A percentile compares a stretch with the other conserved stretches of the same genome.
phyloP scores from a whole-genome alignment of 192 early-diverging fungal species.

The Umbelopsis sp. region DNA sequence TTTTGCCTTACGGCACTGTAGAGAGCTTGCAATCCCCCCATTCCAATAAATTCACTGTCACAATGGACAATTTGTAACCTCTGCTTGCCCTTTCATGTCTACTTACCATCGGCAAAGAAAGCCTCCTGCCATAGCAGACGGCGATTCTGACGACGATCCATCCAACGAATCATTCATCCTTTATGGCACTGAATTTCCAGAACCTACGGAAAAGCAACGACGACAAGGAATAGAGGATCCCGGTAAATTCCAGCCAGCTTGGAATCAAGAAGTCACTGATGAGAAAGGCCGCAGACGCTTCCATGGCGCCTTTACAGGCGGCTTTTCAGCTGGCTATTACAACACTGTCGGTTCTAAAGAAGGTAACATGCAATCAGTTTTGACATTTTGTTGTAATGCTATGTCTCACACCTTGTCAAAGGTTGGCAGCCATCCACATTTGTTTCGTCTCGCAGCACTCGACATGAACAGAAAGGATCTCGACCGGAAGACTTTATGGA shows the following conservation, averaged over 20 bases:
- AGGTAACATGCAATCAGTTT: constrained; percentile 49
- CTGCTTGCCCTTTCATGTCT: not conserved
- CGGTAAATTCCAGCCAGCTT: constrained; percentile 49
- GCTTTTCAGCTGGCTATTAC: constrained; percentile 93
- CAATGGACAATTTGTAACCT: not conserved
- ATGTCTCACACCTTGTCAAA: constrained; percentile 25
- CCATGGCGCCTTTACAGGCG: constrained; percentile 92
- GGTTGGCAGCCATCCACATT: constrained; percentile 81
- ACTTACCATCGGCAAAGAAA: constrained; percentile 9
- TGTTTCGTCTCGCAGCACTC: constrained; percentile 71
- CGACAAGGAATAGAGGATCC: constrained; percentile 28
- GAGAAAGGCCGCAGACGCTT: constrained; percentile 77
- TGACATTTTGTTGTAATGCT: not conserved
- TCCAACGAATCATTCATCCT: constrained; percentile 36
- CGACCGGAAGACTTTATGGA: constrained; percentile 95
- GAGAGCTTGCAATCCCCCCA: not conserved
- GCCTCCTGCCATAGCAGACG: not conserved
- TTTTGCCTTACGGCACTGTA: not conserved
- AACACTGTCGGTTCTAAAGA: constrained; percentile 97
- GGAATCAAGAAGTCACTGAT: constrained; percentile 59
- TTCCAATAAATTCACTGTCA: constrained; percentile 5
- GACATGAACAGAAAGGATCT: constrained; percentile 48
- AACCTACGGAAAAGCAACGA: constrained; percentile 26
- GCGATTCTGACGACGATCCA: constrained; percentile 25
- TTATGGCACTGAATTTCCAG: constrained; percentile 48